Base-by-base conservation (phyloP, 2,329 filamentous ascomycete genomes). In the Zalaria sp. region DNA sequence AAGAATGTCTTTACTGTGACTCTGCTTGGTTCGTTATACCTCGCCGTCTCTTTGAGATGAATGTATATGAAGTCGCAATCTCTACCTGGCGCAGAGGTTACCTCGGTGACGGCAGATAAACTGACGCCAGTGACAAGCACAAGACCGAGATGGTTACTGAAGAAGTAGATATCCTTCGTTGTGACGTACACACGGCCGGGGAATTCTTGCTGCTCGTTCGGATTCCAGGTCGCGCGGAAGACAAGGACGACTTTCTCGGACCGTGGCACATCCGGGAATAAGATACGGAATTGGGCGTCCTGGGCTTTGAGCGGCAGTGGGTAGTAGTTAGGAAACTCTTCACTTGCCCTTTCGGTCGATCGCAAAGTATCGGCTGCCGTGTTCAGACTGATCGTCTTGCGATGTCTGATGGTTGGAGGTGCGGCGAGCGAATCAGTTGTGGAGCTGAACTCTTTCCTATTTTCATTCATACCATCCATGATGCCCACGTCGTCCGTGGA, bases 1-100 rank as follows among this genome's bases (percentile, higher is more conserved):
- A 98, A 68, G 66, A 95, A 98, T 0, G 85, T 83, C 65, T 94
- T 96, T 56, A 98, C 77, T 0, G 84, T 89, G 45, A 96, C 75
- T 40, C 85, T 73, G 3, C 79, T 79, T 38, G 79, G 79, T 8
- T 74, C 78, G 35, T 71, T 69, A 46, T 72, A 75, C 44, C 76
- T 74, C 42, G 73, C 73, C 25, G 40, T 45, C 38, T 79, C 72
- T 52, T 81, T 79, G 41, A 81, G 71, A 55, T 95, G 88, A 34
- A 98, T 63, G 57, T 87, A 93, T 27, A 96, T 73, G 58, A 88
- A 93, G 62, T 98, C 91, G 56, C 86, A 94, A 9, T 38, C 39
- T 56, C 81, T 81, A 18, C 91, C 91, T 8, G 86, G 81, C 2
- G 86, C 86, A 32, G 84, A 84, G 25, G 86, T 95, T 35, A 96